Conservation (phyloP, 139 green algal species). For the Coccomyxa sp. region DNA sequence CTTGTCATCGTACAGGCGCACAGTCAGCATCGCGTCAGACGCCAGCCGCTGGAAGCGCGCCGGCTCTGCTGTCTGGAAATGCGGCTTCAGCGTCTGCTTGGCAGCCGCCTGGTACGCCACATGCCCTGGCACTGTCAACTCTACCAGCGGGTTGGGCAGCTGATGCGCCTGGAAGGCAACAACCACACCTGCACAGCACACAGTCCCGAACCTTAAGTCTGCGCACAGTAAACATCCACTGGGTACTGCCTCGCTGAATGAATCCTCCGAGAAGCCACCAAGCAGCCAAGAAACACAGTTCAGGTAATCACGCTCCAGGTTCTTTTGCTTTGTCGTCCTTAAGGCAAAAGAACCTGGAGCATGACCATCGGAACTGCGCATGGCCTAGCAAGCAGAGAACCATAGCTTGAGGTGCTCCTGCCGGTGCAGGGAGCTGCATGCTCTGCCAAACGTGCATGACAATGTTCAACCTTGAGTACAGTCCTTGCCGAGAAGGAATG, state of each 20-base stretch:
- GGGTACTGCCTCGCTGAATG: too few species aligned
- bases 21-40: slow-evolving; percentile 18
- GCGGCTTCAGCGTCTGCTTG: slow-evolving; percentile 34
- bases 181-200: slow-evolving; percentile 32
- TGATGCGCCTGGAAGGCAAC: slow-evolving; percentile 46
- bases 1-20: slow-evolving; percentile 36
- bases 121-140: slow-evolving; percentile 16
- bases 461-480: too few species aligned
- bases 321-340: too few species aligned
- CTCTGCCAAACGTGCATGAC: too few species aligned
- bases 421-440: too few species aligned
- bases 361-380: too few species aligned
- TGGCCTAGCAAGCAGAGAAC: too few species aligned
- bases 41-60: slow-evolving; percentile 26
- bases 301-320: too few species aligned
- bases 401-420: too few species aligned
- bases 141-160: slow-evolving; percentile 45
- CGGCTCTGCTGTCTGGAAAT: slow-evolving; percentile 2
- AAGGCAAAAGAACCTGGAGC: too few species aligned
- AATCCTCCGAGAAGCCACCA: too few species aligned
- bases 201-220: background rate
- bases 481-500: background rate
- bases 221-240: background rate
- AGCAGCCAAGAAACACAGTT: too few species aligned
- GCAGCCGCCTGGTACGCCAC: slow-evolving; percentile 2